Evolutionary conservation across 2,329 filamentous ascomycete genomes (phyloP), one percentile per base, ranked within the genome.

Genomic region (Fusarium staphyleae): DNA sequence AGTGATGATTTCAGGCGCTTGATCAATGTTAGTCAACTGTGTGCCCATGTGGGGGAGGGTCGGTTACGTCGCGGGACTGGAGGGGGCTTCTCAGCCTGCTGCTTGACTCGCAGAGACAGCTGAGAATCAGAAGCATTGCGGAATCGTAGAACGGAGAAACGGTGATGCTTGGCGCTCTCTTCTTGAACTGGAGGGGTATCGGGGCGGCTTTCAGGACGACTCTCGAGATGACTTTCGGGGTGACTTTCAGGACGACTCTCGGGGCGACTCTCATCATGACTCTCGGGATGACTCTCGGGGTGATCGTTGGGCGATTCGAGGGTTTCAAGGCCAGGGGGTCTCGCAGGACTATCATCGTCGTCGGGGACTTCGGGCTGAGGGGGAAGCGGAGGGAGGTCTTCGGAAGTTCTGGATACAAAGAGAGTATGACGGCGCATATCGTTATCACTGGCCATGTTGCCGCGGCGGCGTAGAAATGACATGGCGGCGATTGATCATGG

Each of bases 101-200:
- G 84, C 71, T 88, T 92, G 45, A 88, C 88, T 70, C 86, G 84
- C 24, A 86, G 79, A 10, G 91, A 91, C 56, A 98, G 77, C 73
- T 97, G 92, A 43, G 92, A 89, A 75, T 98, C 93, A 8, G 93
- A 97, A 57, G 91, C 93, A 82, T 96, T 93, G 68, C 92, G 89
- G 72, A 95, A 92, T 69, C 88, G 87, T 75, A 96, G 78, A 73
- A 96, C 78, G 49, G 83, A 87, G 70, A 88, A 88, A 56, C 85
- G 82, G 54, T 80, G 81, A 64, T 85, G 81, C 66, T 81, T 86
- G 28, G 75, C 75, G 26, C 75, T 78, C 67, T 85, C 79, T 42
- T 83, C 81, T 63, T 84, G 81, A 48, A 81, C 71, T 12, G 80
- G 77, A 19, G 82, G 82, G 11, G 78, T 79, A 29, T 74, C 74